Conservation (phyloP, 345 rosid genomes). For the Linum tenue region DNA sequence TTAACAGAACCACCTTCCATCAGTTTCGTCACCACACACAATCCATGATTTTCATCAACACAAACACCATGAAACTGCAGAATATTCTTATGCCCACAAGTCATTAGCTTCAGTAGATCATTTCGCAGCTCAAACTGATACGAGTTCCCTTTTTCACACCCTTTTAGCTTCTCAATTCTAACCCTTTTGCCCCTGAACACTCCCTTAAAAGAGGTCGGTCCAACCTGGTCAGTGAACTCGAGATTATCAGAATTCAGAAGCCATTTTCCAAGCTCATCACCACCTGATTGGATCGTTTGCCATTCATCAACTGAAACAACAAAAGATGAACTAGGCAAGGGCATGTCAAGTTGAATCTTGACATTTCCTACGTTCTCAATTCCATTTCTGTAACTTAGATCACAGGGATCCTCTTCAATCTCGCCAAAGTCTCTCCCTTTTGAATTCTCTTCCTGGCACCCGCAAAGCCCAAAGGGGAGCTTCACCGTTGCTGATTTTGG, state of each 20-base stretch:
- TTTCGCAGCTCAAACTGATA: slow-evolving; percentile 73
- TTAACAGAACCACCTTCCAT: slow-evolving; percentile 92
- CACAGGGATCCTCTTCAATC: slow-evolving; percentile 57
- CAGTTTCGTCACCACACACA: slow-evolving; percentile 79
- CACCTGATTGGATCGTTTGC: slow-evolving; percentile 75
- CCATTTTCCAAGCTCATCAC: slow-evolving; percentile 66
- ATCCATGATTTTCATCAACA: slow-evolving; percentile 79
- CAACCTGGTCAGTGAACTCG: slow-evolving; percentile 69
- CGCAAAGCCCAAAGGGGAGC: slow-evolving; percentile 92
- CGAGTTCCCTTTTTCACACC: slow-evolving; percentile 86
- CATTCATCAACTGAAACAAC: slow-evolving; percentile 78
- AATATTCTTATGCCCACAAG: slow-evolving; percentile 77
- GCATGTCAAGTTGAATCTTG: slow-evolving; percentile 61
- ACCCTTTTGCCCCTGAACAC: slow-evolving; percentile 63
- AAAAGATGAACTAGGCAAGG: slow-evolving; percentile 67
- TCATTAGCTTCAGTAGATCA: slow-evolving; percentile 81
- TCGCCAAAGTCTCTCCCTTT: slow-evolving; percentile 52
- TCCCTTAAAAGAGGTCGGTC: slow-evolving; percentile 62
- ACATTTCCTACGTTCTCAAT: slow-evolving; percentile 28
- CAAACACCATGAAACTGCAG: slow-evolving; percentile 78
- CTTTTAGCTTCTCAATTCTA: slow-evolving; percentile 86
- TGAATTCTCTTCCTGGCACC: slow-evolving; percentile 82
- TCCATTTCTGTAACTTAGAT: slow-evolving; percentile 40
- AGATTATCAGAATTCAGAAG: slow-evolving; percentile 64
- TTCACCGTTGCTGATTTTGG: slow-evolving; percentile 56